These are phyloP conservation scores for Piedraia hortae DNA, from an alignment of 2,329 filamentous ascomycete genomes.

Conservation along the genomic window DNA sequence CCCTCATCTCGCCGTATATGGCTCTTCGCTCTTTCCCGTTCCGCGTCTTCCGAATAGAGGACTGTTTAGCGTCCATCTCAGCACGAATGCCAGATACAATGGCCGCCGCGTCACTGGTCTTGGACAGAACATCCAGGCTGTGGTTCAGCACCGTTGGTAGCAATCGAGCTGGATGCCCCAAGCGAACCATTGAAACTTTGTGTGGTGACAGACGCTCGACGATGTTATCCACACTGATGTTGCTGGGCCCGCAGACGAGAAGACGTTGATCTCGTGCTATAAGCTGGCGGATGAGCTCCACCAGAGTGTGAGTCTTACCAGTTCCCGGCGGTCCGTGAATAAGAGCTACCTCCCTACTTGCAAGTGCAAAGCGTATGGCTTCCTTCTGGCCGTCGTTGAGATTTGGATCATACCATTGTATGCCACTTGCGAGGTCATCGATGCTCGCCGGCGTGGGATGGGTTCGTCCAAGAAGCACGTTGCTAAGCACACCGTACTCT, in stretches of 20 bases:
- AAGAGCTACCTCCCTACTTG: constrained; percentile 52
- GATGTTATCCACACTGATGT: constrained; percentile 95
- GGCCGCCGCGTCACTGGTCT: constrained; percentile 64
- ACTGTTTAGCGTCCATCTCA: constrained; percentile 82
- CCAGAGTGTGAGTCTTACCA: constrained; percentile 86
- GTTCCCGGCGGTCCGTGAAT: constrained; percentile 93
- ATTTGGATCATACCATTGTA: constrained; percentile 27
- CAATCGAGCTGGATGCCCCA: constrained; percentile 78
- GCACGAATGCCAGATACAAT: constrained; percentile 74
- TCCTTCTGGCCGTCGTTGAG: constrained; percentile 35
- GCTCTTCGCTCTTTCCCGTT: constrained; percentile 50
- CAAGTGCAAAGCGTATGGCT: constrained; percentile 53
- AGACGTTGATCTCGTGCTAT: constrained; percentile 45
- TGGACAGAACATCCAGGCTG: constrained; percentile 71
- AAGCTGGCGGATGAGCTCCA: constrained; percentile 84
- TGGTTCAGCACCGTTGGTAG: constrained; percentile 69
- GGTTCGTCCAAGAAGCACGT: constrained; percentile 31
- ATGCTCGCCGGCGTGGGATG: constrained; percentile 22
- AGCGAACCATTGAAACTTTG: constrained; percentile 61
- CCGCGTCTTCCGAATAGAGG: constrained; percentile 63
- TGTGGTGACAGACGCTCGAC: constrained; percentile 70
- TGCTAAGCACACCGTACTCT: constrained; percentile 29
- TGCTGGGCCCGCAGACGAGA: constrained; percentile 86
- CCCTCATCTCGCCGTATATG: constrained; percentile 65
- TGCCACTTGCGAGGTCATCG: constrained; percentile 16